Percentiles rank a stretch among this genome's conserved stretches.
These are phyloP conservation scores for sunflower (Helianthus annuus) DNA, from an alignment of 129 eudicot species.

Conservation along the genomic window DNA sequence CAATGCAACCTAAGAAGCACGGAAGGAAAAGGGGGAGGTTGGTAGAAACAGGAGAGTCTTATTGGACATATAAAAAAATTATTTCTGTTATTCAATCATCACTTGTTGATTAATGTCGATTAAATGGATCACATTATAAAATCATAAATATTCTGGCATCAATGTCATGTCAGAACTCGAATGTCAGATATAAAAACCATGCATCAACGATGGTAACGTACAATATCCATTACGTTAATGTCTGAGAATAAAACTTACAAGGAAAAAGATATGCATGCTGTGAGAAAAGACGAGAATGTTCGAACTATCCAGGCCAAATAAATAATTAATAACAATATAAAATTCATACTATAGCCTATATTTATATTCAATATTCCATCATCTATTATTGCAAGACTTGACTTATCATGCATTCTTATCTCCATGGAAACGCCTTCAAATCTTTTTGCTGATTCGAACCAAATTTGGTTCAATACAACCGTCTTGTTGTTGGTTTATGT, in stretches of 20 bases:
- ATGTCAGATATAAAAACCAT: constrained; percentile 24
- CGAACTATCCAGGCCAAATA: constrained; percentile 35
- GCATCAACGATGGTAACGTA: constrained; percentile 20
- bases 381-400: constrained; percentile 49
- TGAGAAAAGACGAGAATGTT: constrained; percentile 58
- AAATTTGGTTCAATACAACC: not conserved
- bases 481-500: not conserved
- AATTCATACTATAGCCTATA: not conserved
- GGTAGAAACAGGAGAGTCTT: too few species aligned
- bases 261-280: constrained; percentile 25
- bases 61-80: too few species aligned
- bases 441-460: constrained; percentile 36
- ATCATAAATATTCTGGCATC: constrained; percentile 32
- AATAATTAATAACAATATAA: not conserved
- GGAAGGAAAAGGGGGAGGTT: too few species aligned
- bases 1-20: too few species aligned
- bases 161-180: constrained; percentile 12
- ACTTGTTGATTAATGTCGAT: constrained; percentile 34
- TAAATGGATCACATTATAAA: constrained; percentile 11
- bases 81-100: constrained; percentile 28
- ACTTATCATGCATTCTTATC: constrained; percentile 57
- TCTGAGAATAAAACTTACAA: too few species aligned
- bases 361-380: constrained; percentile 12
- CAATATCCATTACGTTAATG: not conserved
- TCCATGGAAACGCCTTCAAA: constrained; percentile 42